Percentiles rank a stretch among this genome's conserved stretches.
Evolutionary conservation across 169 alveolate species (phyloP).

Genomic region (Eimeria brunetti): DNA sequence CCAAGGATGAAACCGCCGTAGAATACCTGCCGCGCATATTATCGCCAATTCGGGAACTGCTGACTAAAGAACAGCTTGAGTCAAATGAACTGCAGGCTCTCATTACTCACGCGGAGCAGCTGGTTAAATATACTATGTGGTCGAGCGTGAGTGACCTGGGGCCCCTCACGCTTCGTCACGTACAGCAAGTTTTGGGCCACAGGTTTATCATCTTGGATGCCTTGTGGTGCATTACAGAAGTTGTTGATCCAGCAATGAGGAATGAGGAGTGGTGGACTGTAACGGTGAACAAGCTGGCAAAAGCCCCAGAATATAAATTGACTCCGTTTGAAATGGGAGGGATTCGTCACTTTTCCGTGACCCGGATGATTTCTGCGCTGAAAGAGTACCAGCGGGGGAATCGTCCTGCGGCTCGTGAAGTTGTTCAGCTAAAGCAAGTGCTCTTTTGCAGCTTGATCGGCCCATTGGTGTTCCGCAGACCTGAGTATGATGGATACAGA

Average conservation of each 20-base stretch:
- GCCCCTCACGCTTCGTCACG: not conserved
- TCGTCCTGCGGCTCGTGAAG: slow-evolving; percentile 19
- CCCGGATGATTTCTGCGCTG: not conserved
- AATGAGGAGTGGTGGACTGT: not conserved
- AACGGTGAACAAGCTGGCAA: not conserved
- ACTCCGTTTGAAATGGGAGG: not conserved
- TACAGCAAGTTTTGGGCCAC: not conserved
- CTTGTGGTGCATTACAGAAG: slow-evolving; percentile 27
- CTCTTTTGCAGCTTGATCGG: not conserved
- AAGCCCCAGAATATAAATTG: not conserved
- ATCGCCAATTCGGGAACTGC: too few species aligned
- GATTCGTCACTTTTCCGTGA: not conserved
- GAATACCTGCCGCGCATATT: too few species aligned
- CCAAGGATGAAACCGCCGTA: too few species aligned
- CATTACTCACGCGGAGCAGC: not conserved
- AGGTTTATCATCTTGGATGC: slow-evolving; percentile 9
- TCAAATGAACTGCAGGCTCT: not conserved
- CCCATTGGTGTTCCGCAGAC: not conserved
- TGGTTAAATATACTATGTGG: not conserved
- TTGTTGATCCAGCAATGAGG: slow-evolving; percentile 41
- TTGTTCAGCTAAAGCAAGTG: not conserved
- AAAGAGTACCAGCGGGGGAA: not conserved
- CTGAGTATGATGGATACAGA: not conserved
- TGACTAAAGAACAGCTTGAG: not conserved
- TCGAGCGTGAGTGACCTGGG: not conserved